Evolutionary conservation across 331 rosid genomes (phyloP).

Genomic region (Arachis monticola): DNA sequence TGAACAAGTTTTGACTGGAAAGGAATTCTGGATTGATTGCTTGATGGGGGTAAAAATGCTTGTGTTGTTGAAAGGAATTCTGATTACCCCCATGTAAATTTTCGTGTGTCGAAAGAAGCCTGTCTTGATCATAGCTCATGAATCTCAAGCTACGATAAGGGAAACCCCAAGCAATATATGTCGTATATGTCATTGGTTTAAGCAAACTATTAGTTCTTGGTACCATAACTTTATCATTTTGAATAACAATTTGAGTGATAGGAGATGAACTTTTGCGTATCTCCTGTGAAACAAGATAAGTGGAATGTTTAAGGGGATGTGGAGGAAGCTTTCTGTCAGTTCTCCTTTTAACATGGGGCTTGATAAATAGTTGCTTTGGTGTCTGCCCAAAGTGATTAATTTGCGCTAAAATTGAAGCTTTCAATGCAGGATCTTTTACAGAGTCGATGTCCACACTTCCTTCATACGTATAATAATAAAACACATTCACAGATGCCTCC

Average conservation of each 20-base stretch:
- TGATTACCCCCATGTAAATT: slow-evolving; percentile 93
- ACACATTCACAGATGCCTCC: slow-evolving; percentile 95
- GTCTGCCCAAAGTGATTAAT: slow-evolving; percentile 99
- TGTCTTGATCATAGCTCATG: slow-evolving; percentile 92
- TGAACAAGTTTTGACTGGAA: no score
- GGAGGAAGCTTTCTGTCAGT: slow-evolving; percentile 78
- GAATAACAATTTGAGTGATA: slow-evolving; percentile 82
- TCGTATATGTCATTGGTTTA: slow-evolving; percentile 92
- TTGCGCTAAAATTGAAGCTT: slow-evolving; percentile 98
- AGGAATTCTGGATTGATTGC: no score
- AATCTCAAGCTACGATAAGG: slow-evolving; percentile 95
- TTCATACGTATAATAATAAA: slow-evolving; percentile 96
- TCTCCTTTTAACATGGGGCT: slow-evolving; percentile 88
- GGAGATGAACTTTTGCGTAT: slow-evolving; percentile 78
- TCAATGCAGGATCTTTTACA: slow-evolving; percentile 96
- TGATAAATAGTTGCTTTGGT: slow-evolving; percentile 92
- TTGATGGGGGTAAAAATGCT: no score
- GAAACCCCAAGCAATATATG: slow-evolving; percentile 95
- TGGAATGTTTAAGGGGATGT: slow-evolving; percentile 90
- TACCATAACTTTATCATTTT: slow-evolving; percentile 78
- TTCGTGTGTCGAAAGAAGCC: slow-evolving; percentile 93
- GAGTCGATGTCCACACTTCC: slow-evolving; percentile 99
- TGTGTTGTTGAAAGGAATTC: slow-evolving; percentile 4
- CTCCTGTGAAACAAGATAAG: slow-evolving; percentile 76
- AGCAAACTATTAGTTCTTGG: slow-evolving; percentile 76